Evolutionary conservation across 441 rosid genomes (phyloP).

Genomic region (Euphorbia neoarborescens): DNA sequence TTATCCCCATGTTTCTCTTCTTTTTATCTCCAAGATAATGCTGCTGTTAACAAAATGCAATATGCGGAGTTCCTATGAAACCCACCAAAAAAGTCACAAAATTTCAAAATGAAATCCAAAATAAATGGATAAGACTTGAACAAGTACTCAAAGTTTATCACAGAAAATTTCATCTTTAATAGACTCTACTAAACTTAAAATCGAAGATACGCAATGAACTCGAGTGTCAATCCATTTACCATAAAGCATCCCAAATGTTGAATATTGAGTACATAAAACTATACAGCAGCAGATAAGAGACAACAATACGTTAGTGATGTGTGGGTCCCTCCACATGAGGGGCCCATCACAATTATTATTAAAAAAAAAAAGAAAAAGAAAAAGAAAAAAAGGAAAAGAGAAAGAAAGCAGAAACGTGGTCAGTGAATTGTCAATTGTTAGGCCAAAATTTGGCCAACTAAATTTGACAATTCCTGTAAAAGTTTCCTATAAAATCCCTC

Average conservation of each 20-base stretch:
- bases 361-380: too few species aligned
- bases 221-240: constrained; percentile 3
- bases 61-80: constrained; percentile 36
- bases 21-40: constrained; percentile 43
- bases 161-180: neutral
- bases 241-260: neutral
- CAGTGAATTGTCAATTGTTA: too few species aligned
- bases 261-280: neutral
- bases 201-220: neutral
- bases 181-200: neutral
- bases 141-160: neutral
- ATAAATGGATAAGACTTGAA: neutral
- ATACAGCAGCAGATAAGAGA: neutral
- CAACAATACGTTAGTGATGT: too few species aligned
- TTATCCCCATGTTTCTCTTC: constrained; percentile 54
- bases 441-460: too few species aligned
- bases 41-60: constrained; percentile 55
- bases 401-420: too few species aligned
- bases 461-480: too few species aligned
- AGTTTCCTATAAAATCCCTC: too few species aligned
- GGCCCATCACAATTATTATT: too few species aligned
- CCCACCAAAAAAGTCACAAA: constrained; percentile 20
- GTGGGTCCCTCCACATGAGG: too few species aligned
- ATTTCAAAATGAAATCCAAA: neutral
- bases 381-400: too few species aligned